Evolutionary conservation across 805 yeast genomes (phyloP).

Genomic region (Metschnikowia proteae): DNA sequence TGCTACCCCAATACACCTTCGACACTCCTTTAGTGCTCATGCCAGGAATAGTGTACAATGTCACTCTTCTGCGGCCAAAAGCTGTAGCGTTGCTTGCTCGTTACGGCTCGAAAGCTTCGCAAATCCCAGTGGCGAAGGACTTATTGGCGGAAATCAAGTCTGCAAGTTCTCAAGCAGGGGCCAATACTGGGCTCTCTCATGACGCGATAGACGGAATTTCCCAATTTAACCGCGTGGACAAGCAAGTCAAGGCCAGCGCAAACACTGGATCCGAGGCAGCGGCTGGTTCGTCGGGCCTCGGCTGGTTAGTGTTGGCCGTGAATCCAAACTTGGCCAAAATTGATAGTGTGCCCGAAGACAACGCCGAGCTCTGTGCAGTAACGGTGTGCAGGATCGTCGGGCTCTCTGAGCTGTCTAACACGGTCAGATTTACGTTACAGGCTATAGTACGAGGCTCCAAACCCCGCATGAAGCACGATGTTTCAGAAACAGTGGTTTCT

Average conservation of each 20-base stretch:
- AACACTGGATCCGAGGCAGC: not conserved
- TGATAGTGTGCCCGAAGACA: slow-evolving; percentile 13
- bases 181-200: slow-evolving; percentile 21
- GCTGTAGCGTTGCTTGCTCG: slow-evolving; percentile 47
- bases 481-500: slow-evolving; percentile 26
- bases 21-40: slow-evolving; percentile 47
- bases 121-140: slow-evolving; percentile 28
- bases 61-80: slow-evolving; percentile 45
- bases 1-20: slow-evolving; percentile 38
- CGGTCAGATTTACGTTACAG: slow-evolving; percentile 45
- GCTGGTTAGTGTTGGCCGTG: slow-evolving; percentile 38
- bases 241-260: slow-evolving; percentile 1
- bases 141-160: slow-evolving; percentile 37
- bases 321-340: slow-evolving; percentile 32
- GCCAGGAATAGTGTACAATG: slow-evolving; percentile 62
- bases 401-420: slow-evolving; percentile 40
- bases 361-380: slow-evolving; percentile 16
- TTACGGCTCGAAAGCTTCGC: slow-evolving; percentile 29
- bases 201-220: slow-evolving; percentile 32
- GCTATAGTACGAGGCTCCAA: slow-evolving; percentile 45
- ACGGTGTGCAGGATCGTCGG: slow-evolving; percentile 49
- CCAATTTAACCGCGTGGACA: slow-evolving; percentile 17
- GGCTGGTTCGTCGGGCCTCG: slow-evolving; percentile 22
- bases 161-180: slow-evolving; percentile 10
- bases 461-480: slow-evolving; percentile 2